Conservation (phyloP, 2,329 filamentous ascomycete genomes). For the Tolypocladium capitatum region DNA sequence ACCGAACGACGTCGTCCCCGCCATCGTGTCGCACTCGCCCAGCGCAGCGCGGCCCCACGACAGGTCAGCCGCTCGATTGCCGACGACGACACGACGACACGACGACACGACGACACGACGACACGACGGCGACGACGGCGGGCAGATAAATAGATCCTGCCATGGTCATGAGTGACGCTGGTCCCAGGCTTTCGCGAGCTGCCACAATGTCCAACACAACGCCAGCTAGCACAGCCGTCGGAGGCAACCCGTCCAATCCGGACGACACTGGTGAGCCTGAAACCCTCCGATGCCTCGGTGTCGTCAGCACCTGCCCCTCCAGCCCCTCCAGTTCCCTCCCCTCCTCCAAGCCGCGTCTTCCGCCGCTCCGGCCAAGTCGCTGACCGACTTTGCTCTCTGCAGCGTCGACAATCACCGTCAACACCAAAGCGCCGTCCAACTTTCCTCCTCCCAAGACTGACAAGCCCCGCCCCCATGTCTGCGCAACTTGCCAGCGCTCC, state of each 20-base stretch:
- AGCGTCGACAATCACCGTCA: slow-evolving; percentile 40
- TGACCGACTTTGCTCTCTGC: slow-evolving; percentile 7
- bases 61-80: neutral
- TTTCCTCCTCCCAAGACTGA: slow-evolving; percentile 88
- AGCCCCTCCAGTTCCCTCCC: slow-evolving; percentile 20
- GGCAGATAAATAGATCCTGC: slow-evolving; percentile 6
- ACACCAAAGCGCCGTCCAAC: slow-evolving; percentile 27
- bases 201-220: slow-evolving; percentile 24
- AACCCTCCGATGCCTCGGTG: slow-evolving; percentile 6
- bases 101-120: too few species aligned
- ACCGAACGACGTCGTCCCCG: neutral
- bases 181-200: slow-evolving; percentile 21
- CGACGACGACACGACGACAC: too few species aligned
- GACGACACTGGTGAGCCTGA: slow-evolving; percentile 27
- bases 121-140: neutral
- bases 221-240: slow-evolving; percentile 15
- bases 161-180: slow-evolving; percentile 29
- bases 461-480: slow-evolving; percentile 91
- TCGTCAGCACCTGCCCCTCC: slow-evolving; percentile 19
- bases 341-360: slow-evolving; percentile 3
- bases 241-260: slow-evolving; percentile 14
- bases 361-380: neutral
- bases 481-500: slow-evolving; percentile 77
- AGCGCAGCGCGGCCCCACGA: neutral
- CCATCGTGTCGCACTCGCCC: slow-evolving; percentile 1